phyloP scores from a whole-genome alignment of 169 alveolate genomes.

The Cryptosporidium parvum region DNA sequence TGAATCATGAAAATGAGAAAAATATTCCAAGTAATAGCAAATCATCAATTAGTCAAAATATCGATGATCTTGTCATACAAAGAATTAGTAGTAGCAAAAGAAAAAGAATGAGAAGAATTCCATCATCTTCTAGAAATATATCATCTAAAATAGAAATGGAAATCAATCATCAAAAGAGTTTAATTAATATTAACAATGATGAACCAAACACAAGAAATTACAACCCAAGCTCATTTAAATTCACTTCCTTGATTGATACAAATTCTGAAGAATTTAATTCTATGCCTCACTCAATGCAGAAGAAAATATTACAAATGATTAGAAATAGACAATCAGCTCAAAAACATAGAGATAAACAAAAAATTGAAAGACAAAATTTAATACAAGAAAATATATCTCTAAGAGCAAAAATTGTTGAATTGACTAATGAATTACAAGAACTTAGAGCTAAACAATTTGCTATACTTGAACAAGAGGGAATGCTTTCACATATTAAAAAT shows the following conservation, averaged over 20 bases:
- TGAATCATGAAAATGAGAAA: neutral
- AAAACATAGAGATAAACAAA: conserved; percentile 71
- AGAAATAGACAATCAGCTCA: conserved; percentile 76
- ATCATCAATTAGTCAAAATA: neutral
- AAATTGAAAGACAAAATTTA: conserved; percentile 64
- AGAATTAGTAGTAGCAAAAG: conserved; percentile 32
- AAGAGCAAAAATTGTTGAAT: conserved; percentile 55
- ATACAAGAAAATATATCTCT: conserved; percentile 53
- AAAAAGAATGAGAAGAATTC: conserved; percentile 14
- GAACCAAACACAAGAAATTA: conserved; percentile 7
- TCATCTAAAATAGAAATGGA: conserved; percentile 36
- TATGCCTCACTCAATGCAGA: conserved; percentile 69
- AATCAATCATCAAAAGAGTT: neutral
- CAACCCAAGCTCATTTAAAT: conserved; percentile 7
- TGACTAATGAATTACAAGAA: conserved; percentile 68
- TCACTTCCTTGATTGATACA: conserved; percentile 41
- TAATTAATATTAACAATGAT: neutral
- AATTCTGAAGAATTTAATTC: conserved; percentile 58
- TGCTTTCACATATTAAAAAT: conserved; percentile 50
- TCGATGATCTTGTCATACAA: conserved; percentile 52
- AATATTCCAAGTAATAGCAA: neutral
- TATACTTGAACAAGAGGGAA: conserved; percentile 33
- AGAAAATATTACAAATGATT: conserved; percentile 66
- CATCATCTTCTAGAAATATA: conserved; percentile 8
- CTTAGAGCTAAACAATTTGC: conserved; percentile 6